Evolutionary conservation across 352 stramenopile species (phyloP), one percentile per base, ranked within the genome.

Genomic region (Pythium phragmitis): DNA sequence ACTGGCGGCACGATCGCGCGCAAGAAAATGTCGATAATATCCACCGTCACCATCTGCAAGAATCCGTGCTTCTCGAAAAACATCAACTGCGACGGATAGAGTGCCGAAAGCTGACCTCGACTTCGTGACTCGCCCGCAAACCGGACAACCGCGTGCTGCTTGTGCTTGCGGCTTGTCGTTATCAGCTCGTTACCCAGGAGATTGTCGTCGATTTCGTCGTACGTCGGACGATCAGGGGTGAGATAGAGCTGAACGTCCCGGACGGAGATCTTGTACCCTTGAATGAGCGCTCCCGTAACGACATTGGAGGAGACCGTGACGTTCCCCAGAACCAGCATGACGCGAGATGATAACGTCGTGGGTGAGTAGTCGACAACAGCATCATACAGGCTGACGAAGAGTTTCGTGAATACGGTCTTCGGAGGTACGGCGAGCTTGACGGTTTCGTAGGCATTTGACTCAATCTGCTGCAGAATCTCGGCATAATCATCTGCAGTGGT

Each of bases 391-490:
- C 92, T 92, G 30, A 96, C 76, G 41, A 91, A 90, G 1, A 96
- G 76, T 69, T 96, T 96, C 11, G 87, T 96, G 57, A 96, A 96
- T 7, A 94, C 77, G 7, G 85, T 93, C 62, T 94, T 94, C 4
- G 77, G 73, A 0, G 85, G 74, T 5, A 84, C 76, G 5, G 85
- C 86, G 13, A 95, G 67, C 23, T 79, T 83, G 21, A 94, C 79
- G 1, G 72, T 70, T 33, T 91, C 75, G 43, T 86, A 87, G 2
- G 68, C 62, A 0, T 46, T 30, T 65, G 60, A 0, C 83, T 68
- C 3, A 57, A 71, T 60, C 78, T 65, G 33, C 26, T 53, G 37
- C 7, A 73, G 68, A 14, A 92, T 54, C 34, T 80, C 73, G 3
- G 67, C 59, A 45, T 76, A 79, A 33, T 92, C 85, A 9, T 80